These are phyloP conservation scores for Hyaloscypha hepaticicola DNA, from an alignment of 495 filamentous ascomycete species.

Conservation along the genomic window DNA sequence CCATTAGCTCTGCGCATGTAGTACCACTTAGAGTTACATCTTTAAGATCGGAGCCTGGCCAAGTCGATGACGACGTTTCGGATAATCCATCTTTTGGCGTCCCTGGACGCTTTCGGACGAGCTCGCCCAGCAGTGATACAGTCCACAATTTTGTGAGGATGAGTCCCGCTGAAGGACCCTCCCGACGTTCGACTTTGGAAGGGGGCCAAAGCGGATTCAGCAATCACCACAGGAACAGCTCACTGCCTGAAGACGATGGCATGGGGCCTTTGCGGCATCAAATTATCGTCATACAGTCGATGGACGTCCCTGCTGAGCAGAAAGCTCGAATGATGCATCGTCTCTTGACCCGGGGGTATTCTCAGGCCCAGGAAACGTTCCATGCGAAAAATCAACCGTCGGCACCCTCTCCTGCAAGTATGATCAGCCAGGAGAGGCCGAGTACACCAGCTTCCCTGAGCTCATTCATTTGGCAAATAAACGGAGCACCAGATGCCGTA, in stretches of 20 bases:
- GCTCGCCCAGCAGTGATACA: slow-evolving; percentile 11
- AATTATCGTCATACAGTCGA: slow-evolving; percentile 73
- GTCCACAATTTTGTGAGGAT: slow-evolving; percentile 24
- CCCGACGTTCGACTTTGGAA: slow-evolving; percentile 23
- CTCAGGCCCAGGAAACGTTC: slow-evolving; percentile 42
- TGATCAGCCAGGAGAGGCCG: slow-evolving; percentile 39
- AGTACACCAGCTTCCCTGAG: slow-evolving; percentile 36
- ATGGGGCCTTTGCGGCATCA: slow-evolving; percentile 73
- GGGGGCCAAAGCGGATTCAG: slow-evolving; percentile 14
- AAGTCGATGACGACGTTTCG: slow-evolving; percentile 26
- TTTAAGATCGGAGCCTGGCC: slow-evolving; percentile 11
- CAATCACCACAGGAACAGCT: slow-evolving; percentile 28
- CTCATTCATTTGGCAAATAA: slow-evolving; percentile 38
- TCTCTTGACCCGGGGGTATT: slow-evolving; percentile 79
- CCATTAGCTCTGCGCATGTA: slow-evolving; percentile 1
- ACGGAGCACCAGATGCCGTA: slow-evolving; percentile 35
- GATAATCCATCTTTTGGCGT: slow-evolving; percentile 31
- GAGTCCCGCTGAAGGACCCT: slow-evolving; percentile 28
- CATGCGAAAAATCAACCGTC: slow-evolving; percentile 31
- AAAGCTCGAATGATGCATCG: slow-evolving; percentile 84
- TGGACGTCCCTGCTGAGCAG: slow-evolving; percentile 61
- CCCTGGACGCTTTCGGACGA: slow-evolving; percentile 25
- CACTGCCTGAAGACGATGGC: slow-evolving; percentile 89
- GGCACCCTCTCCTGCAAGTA: slow-evolving; percentile 38
- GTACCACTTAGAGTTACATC: slow-evolving; percentile 16